Evolutionary conservation across 2,329 filamentous ascomycete genomes (phyloP).

Genomic region (Arachnomyces sp.): DNA sequence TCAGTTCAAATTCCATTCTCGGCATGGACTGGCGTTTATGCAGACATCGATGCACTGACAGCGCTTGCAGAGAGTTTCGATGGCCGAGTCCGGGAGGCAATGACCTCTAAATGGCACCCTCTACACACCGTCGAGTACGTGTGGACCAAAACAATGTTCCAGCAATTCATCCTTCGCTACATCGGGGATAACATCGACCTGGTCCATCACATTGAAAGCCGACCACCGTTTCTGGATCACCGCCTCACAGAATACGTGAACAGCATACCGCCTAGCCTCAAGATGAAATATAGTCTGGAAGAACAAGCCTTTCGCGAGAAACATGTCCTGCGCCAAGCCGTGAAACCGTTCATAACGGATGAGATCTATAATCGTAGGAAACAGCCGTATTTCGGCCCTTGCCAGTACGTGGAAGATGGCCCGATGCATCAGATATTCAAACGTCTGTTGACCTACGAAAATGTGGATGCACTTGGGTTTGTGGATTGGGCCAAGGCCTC

Average conservation of each 20-base stretch:
- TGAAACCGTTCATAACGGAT: conserved; percentile 42
- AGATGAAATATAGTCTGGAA: conserved; percentile 24
- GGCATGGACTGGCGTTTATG: conserved; percentile 24
- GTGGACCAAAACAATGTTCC: conserved; percentile 28
- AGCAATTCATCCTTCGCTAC: conserved; percentile 34
- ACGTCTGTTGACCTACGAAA: conserved; percentile 27
- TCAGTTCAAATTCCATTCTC: conserved; percentile 29
- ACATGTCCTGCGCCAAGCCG: conserved; percentile 45
- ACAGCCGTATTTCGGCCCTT: conserved; percentile 43
- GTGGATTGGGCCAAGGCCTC: conserved; percentile 31
- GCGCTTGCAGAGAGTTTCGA: conserved; percentile 27
- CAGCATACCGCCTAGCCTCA: conserved; percentile 23
- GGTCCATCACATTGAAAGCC: conserved; percentile 33
- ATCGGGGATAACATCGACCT: conserved; percentile 41
- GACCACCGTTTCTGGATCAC: conserved; percentile 25
- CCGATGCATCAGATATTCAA: conserved; percentile 31
- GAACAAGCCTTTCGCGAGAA: conserved; percentile 36
- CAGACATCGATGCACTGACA: conserved; percentile 22
- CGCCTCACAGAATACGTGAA: conserved; percentile 22
- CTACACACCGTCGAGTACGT: conserved; percentile 32
- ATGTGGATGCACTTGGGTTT: conserved; percentile 34
- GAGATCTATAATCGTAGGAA: conserved; percentile 46
- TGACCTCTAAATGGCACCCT: conserved; percentile 32
- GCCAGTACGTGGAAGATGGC: conserved; percentile 33
- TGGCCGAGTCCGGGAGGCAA: conserved; percentile 20